A percentile compares a stretch with the other conserved stretches of the same genome.
These are phyloP conservation scores for Ceratocystis smalleyi DNA, from an alignment of 2,329 filamentous ascomycete genomes.

Conservation along the genomic window DNA sequence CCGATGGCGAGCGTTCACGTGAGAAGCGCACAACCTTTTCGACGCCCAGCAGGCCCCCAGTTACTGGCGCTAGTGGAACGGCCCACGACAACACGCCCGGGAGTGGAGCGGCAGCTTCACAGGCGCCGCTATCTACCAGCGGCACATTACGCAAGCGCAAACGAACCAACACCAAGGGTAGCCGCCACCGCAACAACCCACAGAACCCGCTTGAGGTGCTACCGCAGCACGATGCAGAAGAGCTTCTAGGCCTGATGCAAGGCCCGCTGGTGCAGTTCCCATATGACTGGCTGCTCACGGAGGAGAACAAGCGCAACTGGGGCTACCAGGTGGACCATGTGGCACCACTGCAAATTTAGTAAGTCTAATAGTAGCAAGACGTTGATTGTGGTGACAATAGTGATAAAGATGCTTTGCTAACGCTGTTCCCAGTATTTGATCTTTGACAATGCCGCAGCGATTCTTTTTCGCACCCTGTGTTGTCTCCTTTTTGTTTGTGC, in stretches of 20 bases:
- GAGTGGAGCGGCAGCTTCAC: background rate
- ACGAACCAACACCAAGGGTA: slow-evolving; percentile 54
- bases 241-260: slow-evolving; percentile 65
- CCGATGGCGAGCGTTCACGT: slow-evolving; percentile 19
- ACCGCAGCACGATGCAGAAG: slow-evolving; percentile 59
- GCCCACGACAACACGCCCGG: background rate
- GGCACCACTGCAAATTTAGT: slow-evolving; percentile 95
- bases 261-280: slow-evolving; percentile 84
- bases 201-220: slow-evolving; percentile 54
- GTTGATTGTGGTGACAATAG: background rate
- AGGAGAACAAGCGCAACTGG: slow-evolving; percentile 91
- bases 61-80: slow-evolving; percentile 15
- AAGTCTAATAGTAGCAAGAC: slow-evolving; percentile 27
- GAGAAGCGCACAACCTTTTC: slow-evolving; percentile 44
- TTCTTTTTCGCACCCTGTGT: background rate
- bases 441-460: background rate
- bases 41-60: slow-evolving; percentile 33
- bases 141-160: slow-evolving; percentile 40
- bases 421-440: slow-evolving; percentile 1
- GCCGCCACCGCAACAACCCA: slow-evolving; percentile 42
- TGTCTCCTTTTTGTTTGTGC: background rate
- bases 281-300: slow-evolving; percentile 85
- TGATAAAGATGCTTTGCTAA: background rate
- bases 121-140: slow-evolving; percentile 26
- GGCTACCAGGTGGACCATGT: slow-evolving; percentile 92